A percentile compares a stretch with the other conserved stretches of the same genome.
Conservation (phyloP, 257 asterid species). For the Lavandula angustifolia region DNA sequence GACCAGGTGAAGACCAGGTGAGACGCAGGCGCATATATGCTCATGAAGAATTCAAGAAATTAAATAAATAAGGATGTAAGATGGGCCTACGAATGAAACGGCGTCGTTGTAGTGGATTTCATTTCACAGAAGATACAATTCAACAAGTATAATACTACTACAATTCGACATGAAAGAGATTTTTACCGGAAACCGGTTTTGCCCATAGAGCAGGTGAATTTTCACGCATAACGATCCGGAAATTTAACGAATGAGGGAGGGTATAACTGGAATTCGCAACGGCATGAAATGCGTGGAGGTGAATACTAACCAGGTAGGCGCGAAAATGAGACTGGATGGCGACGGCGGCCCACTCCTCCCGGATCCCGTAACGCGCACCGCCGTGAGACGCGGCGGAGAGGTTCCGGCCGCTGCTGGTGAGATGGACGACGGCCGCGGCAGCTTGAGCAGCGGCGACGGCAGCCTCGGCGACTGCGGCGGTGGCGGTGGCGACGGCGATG, state of each 20-base stretch:
- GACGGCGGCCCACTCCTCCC: conserved; percentile 51
- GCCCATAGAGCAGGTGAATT: conserved; percentile 5
- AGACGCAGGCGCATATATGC: no score
- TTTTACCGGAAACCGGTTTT: not conserved
- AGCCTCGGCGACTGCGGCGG: conserved; percentile 74
- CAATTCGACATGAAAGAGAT: not conserved
- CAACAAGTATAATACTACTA: no score
- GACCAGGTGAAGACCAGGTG: no score
- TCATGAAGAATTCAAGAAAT: no score
- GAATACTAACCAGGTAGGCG: conserved; percentile 52
- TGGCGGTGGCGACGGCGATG: conserved; percentile 70
- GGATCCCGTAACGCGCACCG: conserved; percentile 26
- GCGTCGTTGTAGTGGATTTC: conserved; percentile 16
- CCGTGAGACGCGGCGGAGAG: conserved; percentile 28
- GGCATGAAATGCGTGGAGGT: conserved; percentile 1
- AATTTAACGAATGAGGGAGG: conserved; percentile 9
- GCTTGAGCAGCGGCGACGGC: conserved; percentile 87
- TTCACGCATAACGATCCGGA: not conserved
- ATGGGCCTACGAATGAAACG: not conserved
- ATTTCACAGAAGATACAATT: no score
- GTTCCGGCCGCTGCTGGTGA: conserved; percentile 56
- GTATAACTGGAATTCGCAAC: conserved; percentile 1
- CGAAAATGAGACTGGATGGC: conserved; percentile 46
- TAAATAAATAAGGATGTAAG: no score
- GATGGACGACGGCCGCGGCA: conserved; percentile 70